A percentile compares a stretch with the other conserved stretches of the same genome.
Conservation (phyloP, 176 grass and related monocot genomes). For the Hsuehochloa calcarea region DNA sequence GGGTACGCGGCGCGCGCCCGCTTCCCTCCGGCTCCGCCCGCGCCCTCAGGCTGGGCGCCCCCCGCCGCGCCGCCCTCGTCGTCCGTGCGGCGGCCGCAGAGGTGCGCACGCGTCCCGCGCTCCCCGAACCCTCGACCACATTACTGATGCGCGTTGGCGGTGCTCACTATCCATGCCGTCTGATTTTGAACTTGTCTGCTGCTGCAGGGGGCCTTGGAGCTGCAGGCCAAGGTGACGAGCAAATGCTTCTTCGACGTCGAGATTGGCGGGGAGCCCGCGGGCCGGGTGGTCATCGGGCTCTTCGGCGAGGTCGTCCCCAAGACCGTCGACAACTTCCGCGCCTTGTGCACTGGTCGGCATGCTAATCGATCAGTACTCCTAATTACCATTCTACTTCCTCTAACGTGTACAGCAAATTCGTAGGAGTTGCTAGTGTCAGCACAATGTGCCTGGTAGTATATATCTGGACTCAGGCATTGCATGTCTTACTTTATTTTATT, state of each 20-base stretch:
- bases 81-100: slow-evolving; percentile 40
- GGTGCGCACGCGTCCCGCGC: background rate
- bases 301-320: slow-evolving; percentile 61
- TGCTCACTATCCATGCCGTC: background rate
- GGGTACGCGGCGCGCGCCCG: background rate
- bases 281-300: slow-evolving; percentile 60
- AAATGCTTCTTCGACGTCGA: slow-evolving; percentile 68
- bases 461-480: background rate
- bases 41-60: slow-evolving; percentile 20
- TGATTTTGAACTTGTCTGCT: background rate
- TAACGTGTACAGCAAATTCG: background rate
- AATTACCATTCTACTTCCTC: background rate
- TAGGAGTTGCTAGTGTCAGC: background rate
- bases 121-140: background rate
- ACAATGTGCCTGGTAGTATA: background rate
- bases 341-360: slow-evolving; percentile 60
- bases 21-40: background rate
- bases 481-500: background rate
- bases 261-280: slow-evolving; percentile 42
- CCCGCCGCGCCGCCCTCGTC: slow-evolving; percentile 27
- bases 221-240: slow-evolving; percentile 54
- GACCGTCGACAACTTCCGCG: slow-evolving; percentile 61
- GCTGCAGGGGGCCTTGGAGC: slow-evolving; percentile 37
- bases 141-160: too few species aligned
- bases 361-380: background rate